Evolutionary conservation across 108 stramenopile species (phyloP).

Genomic region (Aurantiochytrium sp.): DNA sequence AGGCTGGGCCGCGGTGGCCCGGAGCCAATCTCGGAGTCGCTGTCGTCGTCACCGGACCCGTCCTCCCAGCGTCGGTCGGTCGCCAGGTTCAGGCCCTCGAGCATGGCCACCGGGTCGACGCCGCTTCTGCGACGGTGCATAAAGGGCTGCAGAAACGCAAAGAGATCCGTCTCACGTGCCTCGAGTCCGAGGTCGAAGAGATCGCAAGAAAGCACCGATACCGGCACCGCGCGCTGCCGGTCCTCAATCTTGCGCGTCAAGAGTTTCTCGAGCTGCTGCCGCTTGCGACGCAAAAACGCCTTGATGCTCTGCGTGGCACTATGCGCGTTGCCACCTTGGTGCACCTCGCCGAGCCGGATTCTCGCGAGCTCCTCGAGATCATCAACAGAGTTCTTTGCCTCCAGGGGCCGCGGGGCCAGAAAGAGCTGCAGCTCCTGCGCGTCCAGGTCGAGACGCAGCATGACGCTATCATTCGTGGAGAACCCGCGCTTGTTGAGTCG

Average conservation of each 20-base stretch:
- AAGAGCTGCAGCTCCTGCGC: not conserved
- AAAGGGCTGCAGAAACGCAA: not conserved
- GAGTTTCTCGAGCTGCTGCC: not conserved
- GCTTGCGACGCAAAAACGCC: not conserved
- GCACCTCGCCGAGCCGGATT: not conserved
- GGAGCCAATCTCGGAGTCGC: not conserved
- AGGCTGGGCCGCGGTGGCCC: not conserved
- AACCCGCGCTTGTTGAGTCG: not conserved
- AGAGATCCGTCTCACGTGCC: not conserved
- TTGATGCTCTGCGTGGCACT: not conserved
- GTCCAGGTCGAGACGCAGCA: not conserved
- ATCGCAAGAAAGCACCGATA: not conserved
- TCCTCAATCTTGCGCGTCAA: not conserved
- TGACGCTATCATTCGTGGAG: not conserved
- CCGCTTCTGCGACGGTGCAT: not conserved
- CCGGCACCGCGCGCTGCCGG: not conserved
- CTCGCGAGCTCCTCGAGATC: slow-evolving; percentile 3
- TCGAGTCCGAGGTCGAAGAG: not conserved
- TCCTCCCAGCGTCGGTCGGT: not conserved
- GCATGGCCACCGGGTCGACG: not conserved
- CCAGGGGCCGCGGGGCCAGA: not conserved
- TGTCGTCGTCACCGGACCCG: not conserved
- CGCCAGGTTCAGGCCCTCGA: not conserved
- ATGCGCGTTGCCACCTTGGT: not conserved
- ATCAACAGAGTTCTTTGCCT: not conserved